A percentile compares a stretch with the other conserved stretches of the same genome.
These are phyloP conservation scores for Chytriomyces sp. DNA, from an alignment of 192 early-diverging fungal species.

Conservation along the genomic window DNA sequence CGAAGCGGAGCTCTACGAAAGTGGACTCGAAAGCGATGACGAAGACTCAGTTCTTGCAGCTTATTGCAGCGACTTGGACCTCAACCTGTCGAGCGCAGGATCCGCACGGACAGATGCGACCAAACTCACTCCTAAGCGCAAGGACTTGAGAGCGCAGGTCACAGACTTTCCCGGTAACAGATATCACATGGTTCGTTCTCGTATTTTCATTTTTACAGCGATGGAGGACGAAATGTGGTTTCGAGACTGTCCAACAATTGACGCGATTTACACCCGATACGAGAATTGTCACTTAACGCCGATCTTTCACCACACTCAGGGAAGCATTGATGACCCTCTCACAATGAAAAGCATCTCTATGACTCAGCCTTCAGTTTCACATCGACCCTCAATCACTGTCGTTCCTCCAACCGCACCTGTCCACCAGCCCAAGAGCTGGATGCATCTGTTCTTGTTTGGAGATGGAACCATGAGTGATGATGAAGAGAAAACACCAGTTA, in stretches of 20 bases:
- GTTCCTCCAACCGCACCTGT: too few relatives aligned
- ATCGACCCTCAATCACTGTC: too few relatives aligned
- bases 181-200: neutral
- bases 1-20: too few relatives aligned
- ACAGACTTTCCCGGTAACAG: neutral
- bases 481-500: slow-evolving; percentile 1
- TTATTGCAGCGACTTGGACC: neutral
- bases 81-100: neutral
- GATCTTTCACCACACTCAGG: too few relatives aligned
- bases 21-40: slow-evolving; percentile 10
- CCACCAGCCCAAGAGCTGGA: too few relatives aligned
- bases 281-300: too few relatives aligned
- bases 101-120: neutral
- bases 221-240: neutral
- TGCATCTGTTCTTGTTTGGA: slow-evolving; percentile 9
- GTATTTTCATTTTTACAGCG: neutral
- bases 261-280: too few relatives aligned
- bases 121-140: neutral
- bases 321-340: too few relatives aligned
- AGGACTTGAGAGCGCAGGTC: neutral
- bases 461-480: slow-evolving; percentile 1
- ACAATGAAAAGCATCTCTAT: too few relatives aligned
- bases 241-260: too few relatives aligned
- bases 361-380: too few relatives aligned
- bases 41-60: too few relatives aligned